Conservation (phyloP, 306 rosid genomes). For the Quercus dentata region DNA sequence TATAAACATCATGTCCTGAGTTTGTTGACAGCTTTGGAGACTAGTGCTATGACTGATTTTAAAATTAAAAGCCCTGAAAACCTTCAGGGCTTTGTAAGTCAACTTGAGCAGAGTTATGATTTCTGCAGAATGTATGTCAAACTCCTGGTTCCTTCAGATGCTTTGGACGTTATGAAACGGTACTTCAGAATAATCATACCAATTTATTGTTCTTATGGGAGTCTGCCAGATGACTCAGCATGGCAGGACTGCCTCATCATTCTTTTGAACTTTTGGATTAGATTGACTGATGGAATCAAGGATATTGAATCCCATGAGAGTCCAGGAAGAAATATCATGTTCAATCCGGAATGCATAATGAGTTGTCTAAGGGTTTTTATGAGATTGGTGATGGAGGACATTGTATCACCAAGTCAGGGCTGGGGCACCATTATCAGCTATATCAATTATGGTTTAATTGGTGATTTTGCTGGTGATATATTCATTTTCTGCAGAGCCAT, state of each 20-base stretch:
- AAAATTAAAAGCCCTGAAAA: constrained; percentile 54
- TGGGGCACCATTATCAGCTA: constrained; percentile 69
- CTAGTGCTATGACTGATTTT: constrained; percentile 47
- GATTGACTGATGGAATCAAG: constrained; percentile 80
- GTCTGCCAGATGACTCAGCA: constrained; percentile 74
- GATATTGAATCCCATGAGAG: constrained; percentile 44
- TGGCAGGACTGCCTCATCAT: constrained; percentile 92
- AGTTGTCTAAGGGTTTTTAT: constrained; percentile 65
- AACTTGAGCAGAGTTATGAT: constrained; percentile 79
- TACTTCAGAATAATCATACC: constrained; percentile 61
- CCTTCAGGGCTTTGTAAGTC: constrained; percentile 66
- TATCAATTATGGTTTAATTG: constrained; percentile 55
- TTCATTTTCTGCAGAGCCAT: constrained; percentile 72
- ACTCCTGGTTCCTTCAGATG: constrained; percentile 65
- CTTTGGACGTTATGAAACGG: constrained; percentile 73
- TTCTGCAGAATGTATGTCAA: constrained; percentile 49
- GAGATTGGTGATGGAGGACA: constrained; percentile 87
- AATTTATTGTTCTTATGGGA: constrained; percentile 50
- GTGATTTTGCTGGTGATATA: constrained; percentile 54
- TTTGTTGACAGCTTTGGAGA: constrained; percentile 55
- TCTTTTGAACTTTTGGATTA: constrained; percentile 80
- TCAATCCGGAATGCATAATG: constrained; percentile 60
- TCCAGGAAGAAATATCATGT: constrained; percentile 38
- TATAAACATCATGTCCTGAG: constrained; percentile 63
- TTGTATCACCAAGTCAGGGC: constrained; percentile 87